Evolutionary conservation across 345 rosid species (phyloP).

Genomic region (Euphorbia tirucalli): DNA sequence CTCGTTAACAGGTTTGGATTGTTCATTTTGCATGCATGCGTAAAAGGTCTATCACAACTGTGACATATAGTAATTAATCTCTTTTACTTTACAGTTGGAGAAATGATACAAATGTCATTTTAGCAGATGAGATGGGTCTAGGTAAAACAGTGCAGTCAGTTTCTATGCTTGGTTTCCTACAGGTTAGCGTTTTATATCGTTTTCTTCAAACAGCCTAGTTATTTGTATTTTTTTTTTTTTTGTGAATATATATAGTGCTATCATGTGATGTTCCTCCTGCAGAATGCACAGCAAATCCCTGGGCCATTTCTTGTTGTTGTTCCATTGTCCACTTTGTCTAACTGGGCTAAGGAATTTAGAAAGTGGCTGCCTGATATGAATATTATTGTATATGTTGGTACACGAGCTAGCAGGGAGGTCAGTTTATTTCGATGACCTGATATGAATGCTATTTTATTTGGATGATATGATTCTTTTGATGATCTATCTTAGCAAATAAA

Average conservation of each 20-base stretch:
- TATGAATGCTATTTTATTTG: background rate
- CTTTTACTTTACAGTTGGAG: slow-evolving; percentile 70
- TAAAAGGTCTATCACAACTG: background rate
- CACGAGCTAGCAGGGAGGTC: slow-evolving; percentile 99
- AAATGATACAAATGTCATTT: slow-evolving; percentile 98
- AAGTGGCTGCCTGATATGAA: slow-evolving; percentile 98
- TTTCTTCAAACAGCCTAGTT: background rate
- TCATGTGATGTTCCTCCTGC: slow-evolving; percentile 23
- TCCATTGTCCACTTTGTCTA: slow-evolving; percentile 93
- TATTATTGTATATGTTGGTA: slow-evolving; percentile 93
- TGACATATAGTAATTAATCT: slow-evolving; percentile 13
- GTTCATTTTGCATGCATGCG: slow-evolving; percentile 12
- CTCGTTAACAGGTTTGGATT: slow-evolving; percentile 83
- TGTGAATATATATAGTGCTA: background rate
- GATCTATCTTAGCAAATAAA: background rate
- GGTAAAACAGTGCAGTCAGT: slow-evolving; percentile 99
- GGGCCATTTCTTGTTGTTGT: slow-evolving; percentile 99
- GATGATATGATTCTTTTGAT: background rate
- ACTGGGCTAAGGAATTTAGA: slow-evolving; percentile 98
- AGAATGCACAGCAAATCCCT: slow-evolving; percentile 91
- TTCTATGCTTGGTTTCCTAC: slow-evolving; percentile 98
- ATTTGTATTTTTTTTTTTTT: background rate
- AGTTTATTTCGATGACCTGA: slow-evolving; percentile 19
- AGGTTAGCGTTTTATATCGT: slow-evolving; percentile 45
- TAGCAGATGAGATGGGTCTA: slow-evolving; percentile 99